Evolutionary conservation across 768 basidiomycete genomes (phyloP).

Genomic region (Dioszegia crocea): DNA sequence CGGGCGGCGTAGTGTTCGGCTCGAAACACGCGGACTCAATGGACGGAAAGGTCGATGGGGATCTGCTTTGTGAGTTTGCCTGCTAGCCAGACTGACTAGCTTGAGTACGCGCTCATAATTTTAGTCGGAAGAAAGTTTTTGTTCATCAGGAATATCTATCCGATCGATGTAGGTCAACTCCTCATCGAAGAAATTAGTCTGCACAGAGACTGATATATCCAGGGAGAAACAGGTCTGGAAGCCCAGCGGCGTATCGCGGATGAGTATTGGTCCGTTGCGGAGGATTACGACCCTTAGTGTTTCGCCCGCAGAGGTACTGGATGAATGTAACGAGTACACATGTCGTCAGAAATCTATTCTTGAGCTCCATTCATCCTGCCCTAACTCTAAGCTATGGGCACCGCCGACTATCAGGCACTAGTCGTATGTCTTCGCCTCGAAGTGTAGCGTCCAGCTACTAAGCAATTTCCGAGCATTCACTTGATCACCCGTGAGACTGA

Average conservation of each 20-base stretch:
- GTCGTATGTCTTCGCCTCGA: conserved; percentile 40
- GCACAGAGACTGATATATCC: neutral
- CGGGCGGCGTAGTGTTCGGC: conserved; percentile 75
- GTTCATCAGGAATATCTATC: conserved; percentile 46
- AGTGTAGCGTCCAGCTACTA: conserved; percentile 85
- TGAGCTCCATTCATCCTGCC: too few species aligned
- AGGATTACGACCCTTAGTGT: conserved; percentile 28
- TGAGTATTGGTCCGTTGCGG: conserved; percentile 66
- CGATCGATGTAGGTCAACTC: conserved; percentile 26
- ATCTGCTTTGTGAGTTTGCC: conserved; percentile 23
- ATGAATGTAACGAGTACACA: too few species aligned
- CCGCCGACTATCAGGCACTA: too few species aligned
- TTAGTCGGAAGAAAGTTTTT: conserved; percentile 44
- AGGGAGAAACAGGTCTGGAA: conserved; percentile 62
- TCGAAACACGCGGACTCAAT: conserved; percentile 52
- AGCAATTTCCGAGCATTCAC: conserved; percentile 80
- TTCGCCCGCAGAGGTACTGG: too few species aligned
- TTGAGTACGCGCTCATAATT: conserved; percentile 4
- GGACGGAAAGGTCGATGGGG: conserved; percentile 49
- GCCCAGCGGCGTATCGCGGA: conserved; percentile 74
- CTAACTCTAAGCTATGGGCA: too few species aligned
- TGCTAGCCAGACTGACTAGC: conserved; percentile 7
- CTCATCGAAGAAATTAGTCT: neutral
- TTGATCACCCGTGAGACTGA: conserved; percentile 73
- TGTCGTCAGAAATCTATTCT: neutral